Evolutionary conservation across 805 yeast species (phyloP), one percentile per base, ranked within the genome.

Genomic region (Pichia manshurica): DNA sequence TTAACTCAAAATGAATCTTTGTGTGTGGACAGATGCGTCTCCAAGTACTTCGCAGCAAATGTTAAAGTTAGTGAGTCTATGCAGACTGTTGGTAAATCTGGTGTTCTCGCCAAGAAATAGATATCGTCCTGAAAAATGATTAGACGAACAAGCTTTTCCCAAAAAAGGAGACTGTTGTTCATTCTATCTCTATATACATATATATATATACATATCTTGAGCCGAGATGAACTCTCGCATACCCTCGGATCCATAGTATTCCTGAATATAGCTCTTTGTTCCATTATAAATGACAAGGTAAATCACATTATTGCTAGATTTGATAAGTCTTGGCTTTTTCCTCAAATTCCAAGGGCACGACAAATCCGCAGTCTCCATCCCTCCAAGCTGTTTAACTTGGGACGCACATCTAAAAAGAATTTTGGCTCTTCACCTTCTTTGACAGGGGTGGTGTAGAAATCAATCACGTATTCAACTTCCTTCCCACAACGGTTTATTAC

Each of bases 11-110:
- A 74, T 57, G 97, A 90, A 70, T 80, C 88, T 40, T 71, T 86
- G 42, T 90, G 98, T 68, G 75, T 90, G 53, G 98, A 90, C 71
- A 84, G 96, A 77, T 90, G 98, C 74, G 98, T 90, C 49, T 79
- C 93, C 59, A 90, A 90, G 69, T 90, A 90, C 70, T 90, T 90
- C 60, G 96, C 87, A 60, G 87, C 95, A 55, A 90, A 90, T 65
- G 93, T 88, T 53, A 86, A 87, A 70, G 96, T 90, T 53, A 96
- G 96, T 59, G 97, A 90, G 70, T 62, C 65, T 44, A 67, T 67
- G 71, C 71, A 67, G 58, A 38, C 60, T n/a, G 57, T 67, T 40
- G 71, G 71, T 46, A 61, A 61, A 48, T 58, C 61, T 43, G 71
- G 71, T 39, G 53, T 59, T 7, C 55, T 67, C 42, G 66, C 63